Conservation (phyloP, 768 basidiomycete genomes). For the Amanita jacksonii region DNA sequence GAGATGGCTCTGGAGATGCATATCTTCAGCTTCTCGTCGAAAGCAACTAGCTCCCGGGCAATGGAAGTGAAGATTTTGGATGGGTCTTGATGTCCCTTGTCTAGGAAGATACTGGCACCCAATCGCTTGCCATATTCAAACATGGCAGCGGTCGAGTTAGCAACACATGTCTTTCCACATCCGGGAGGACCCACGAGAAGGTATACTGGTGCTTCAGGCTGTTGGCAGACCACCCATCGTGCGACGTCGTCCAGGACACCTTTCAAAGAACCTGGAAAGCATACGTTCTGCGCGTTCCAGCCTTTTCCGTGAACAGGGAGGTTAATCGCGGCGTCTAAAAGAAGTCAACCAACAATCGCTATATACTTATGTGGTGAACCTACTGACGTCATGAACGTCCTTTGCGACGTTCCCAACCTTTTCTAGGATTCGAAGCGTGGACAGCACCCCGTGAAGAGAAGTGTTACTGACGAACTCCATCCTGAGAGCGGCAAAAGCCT, state of each 20-base stretch:
- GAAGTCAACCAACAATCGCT: background rate
- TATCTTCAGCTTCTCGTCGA: slow-evolving; percentile 13
- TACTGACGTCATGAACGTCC: slow-evolving; percentile 4
- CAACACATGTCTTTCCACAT: slow-evolving; percentile 24
- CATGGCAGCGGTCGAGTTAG: slow-evolving; percentile 19
- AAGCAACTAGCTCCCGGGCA: slow-evolving; percentile 22
- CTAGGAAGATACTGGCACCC: slow-evolving; percentile 23
- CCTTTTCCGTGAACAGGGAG: slow-evolving; percentile 8
- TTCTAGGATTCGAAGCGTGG: slow-evolving; percentile 6
- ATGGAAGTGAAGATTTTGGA: slow-evolving; percentile 24
- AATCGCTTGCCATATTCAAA: slow-evolving; percentile 19
- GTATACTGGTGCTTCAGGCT: slow-evolving; percentile 13
- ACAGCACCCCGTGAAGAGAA: background rate
- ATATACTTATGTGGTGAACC: background rate
- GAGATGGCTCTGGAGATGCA: slow-evolving; percentile 6
- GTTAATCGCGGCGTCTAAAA: background rate
- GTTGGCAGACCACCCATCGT: slow-evolving; percentile 12
- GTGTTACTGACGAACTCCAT: slow-evolving; percentile 6
- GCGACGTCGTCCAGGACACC: slow-evolving; percentile 13
- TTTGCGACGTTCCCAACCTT: slow-evolving; percentile 2
- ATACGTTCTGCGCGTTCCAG: slow-evolving; percentile 8
- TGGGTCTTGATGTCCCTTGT: slow-evolving; percentile 13
- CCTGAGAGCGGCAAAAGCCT: slow-evolving; percentile 1
- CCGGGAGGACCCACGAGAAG: slow-evolving; percentile 19
- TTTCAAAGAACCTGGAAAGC: slow-evolving; percentile 8